Conservation (phyloP, 2,329 filamentous ascomycete genomes). For the Penicillium psychrosexuale region DNA sequence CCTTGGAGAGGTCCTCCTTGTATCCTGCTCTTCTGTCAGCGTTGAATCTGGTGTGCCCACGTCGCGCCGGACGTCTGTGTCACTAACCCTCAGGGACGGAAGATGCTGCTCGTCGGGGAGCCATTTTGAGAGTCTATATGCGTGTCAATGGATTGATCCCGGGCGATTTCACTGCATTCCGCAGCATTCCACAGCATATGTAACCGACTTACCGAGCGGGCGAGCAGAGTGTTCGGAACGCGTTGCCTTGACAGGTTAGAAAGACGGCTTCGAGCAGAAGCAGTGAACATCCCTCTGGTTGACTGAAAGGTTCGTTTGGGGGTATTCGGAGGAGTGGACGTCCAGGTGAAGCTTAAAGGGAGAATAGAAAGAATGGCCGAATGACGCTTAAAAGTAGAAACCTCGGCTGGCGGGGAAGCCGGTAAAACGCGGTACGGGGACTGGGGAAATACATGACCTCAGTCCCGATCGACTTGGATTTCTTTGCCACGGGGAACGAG, state of each 20-base stretch:
- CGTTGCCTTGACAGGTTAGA: slow-evolving; percentile 41
- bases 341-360: slow-evolving; percentile 14
- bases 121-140: slow-evolving; percentile 39
- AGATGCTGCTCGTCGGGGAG: slow-evolving; percentile 43
- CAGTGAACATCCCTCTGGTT: slow-evolving; percentile 43
- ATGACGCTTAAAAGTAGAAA: slow-evolving; percentile 3
- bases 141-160: slow-evolving; percentile 10
- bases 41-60: neutral
- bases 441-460: too few species aligned
- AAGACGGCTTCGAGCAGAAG: slow-evolving; percentile 44
- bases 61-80: slow-evolving; percentile 19
- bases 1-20: slow-evolving; percentile 62
- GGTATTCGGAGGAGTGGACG: slow-evolving; percentile 9
- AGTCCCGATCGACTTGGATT: slow-evolving; percentile 6
- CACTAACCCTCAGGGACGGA: slow-evolving; percentile 47
- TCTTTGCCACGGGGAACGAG: slow-evolving; percentile 6
- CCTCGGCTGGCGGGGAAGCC: slow-evolving; percentile 23
- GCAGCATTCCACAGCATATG: neutral
- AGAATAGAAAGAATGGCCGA: slow-evolving; percentile 8
- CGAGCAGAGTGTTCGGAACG: slow-evolving; percentile 33
- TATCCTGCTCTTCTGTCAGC: slow-evolving; percentile 50
- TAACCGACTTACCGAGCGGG: slow-evolving; percentile 33
- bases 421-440: slow-evolving; percentile 9
- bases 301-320: slow-evolving; percentile 8
- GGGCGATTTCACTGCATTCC: neutral